Percentiles rank a stretch among this genome's conserved stretches.
Evolutionary conservation across 2,329 filamentous ascomycete species (phyloP).

Genomic region (Fusarium sp.): DNA sequence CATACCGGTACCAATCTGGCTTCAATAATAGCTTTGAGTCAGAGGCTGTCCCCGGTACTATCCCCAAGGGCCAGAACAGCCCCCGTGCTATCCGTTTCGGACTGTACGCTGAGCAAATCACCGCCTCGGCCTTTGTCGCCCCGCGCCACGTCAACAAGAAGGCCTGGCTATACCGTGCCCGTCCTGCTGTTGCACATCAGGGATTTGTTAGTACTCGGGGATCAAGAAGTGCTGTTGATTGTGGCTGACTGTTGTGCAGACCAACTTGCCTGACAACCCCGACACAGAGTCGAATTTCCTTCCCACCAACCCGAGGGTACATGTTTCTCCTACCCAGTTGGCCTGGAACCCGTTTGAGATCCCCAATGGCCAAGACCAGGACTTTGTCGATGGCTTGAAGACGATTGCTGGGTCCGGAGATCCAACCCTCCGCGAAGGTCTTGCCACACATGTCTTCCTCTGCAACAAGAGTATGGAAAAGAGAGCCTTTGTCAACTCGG

Average conservation of each 20-base stretch:
- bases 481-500: conserved; percentile 64
- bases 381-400: conserved; percentile 60
- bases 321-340: conserved; percentile 30
- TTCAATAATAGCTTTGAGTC: conserved; percentile 60
- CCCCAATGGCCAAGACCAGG: conserved; percentile 44
- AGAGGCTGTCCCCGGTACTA: conserved; percentile 57
- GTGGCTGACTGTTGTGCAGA: not conserved
- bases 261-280: conserved; percentile 2
- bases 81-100: conserved; percentile 53
- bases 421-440: conserved; percentile 58
- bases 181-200: conserved; percentile 44
- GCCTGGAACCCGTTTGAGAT: conserved; percentile 28
- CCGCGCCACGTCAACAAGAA: conserved; percentile 44
- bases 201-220: conserved; percentile 21
- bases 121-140: conserved; percentile 48
- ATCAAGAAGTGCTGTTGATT: too few relatives aligned
- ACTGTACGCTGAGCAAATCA: conserved; percentile 57
- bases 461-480: conserved; percentile 59
- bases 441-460: conserved; percentile 60
- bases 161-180: conserved; percentile 42
- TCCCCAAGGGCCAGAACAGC: conserved; percentile 57
- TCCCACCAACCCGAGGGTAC: conserved; percentile 27
- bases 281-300: conserved; percentile 30
- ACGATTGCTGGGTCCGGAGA: conserved; percentile 61
- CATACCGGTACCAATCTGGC: conserved; percentile 66